Evolutionary conservation across 176 grass and related monocot genomes (phyloP).

Genomic region (Pontederia crassipes): DNA sequence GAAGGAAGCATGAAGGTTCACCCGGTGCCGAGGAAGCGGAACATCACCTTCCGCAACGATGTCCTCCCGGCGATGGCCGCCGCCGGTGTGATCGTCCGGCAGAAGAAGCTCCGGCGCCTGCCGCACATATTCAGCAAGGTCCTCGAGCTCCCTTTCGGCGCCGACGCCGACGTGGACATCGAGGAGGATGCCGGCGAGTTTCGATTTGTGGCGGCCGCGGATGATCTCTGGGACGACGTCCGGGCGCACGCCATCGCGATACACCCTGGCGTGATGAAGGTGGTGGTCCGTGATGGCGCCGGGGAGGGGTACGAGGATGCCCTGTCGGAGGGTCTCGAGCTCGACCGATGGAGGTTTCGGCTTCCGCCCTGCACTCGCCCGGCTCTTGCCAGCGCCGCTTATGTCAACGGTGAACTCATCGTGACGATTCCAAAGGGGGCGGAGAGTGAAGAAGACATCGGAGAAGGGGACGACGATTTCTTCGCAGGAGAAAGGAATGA

Average conservation of each 20-base stretch:
- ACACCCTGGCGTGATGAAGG: constrained; percentile 85
- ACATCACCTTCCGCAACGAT: constrained; percentile 28
- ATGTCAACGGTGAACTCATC: constrained; percentile 70
- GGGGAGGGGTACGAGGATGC: constrained; percentile 1
- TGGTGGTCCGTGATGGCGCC: constrained; percentile 44
- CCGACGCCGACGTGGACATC: constrained; percentile 70
- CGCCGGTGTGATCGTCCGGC: background rate
- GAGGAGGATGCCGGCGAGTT: constrained; percentile 66
- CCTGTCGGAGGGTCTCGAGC: constrained; percentile 44
- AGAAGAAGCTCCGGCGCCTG: constrained; percentile 92
- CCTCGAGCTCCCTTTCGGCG: constrained; percentile 82
- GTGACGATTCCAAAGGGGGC: constrained; percentile 72
- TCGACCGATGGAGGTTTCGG: constrained; percentile 81
- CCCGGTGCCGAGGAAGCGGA: constrained; percentile 33
- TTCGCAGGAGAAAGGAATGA: background rate
- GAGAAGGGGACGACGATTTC: background rate
- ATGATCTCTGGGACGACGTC: constrained; percentile 45
- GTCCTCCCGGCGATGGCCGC: background rate
- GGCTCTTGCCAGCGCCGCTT: constrained; percentile 67
- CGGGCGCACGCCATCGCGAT: constrained; percentile 70
- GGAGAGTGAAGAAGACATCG: background rate
- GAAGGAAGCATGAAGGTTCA: constrained; percentile 35
- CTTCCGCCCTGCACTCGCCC: constrained; percentile 75
- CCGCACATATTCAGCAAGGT: constrained; percentile 93
- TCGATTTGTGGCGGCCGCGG: constrained; percentile 57